phyloP scores from a whole-genome alignment of 371 early-diverging fungal genomes.

The Apophysomyces elegans region DNA sequence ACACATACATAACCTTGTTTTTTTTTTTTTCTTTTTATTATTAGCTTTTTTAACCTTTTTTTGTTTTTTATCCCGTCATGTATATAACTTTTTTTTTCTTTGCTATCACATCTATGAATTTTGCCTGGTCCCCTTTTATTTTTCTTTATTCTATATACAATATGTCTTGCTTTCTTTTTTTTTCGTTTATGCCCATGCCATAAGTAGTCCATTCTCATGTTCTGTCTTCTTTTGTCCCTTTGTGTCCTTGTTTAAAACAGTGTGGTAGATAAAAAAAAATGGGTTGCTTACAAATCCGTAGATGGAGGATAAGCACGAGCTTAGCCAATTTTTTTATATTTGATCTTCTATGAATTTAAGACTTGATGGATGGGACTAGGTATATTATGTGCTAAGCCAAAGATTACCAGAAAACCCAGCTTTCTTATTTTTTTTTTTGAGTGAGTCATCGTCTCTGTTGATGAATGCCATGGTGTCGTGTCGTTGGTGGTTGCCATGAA shows the following conservation, averaged over 20 bases:
- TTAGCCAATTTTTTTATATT: neutral
- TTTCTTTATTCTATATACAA: neutral
- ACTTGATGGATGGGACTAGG: neutral
- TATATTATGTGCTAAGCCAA: conserved; percentile 1
- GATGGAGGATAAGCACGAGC: neutral
- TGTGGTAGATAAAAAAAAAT: no score
- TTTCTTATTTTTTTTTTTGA: neutral
- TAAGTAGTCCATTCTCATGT: neutral
- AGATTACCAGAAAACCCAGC: neutral
- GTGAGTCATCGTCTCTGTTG: neutral
- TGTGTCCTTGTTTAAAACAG: neutral
- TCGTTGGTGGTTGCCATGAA: neutral
- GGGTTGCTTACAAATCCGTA: conserved; percentile 4
- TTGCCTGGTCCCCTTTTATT: neutral
- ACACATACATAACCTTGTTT: no score
- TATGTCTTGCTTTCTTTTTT: neutral
- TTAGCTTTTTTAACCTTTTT: neutral
- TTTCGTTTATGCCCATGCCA: neutral
- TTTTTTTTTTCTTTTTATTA: neutral
- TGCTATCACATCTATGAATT: neutral
- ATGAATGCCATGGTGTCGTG: neutral
- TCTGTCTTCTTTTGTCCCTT: neutral
- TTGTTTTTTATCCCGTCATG: neutral
- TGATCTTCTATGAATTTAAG: neutral
- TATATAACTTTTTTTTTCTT: neutral